phyloP scores from a whole-genome alignment of 768 basidiomycete genomes.

The Porpolomopsis calyptriformis region DNA sequence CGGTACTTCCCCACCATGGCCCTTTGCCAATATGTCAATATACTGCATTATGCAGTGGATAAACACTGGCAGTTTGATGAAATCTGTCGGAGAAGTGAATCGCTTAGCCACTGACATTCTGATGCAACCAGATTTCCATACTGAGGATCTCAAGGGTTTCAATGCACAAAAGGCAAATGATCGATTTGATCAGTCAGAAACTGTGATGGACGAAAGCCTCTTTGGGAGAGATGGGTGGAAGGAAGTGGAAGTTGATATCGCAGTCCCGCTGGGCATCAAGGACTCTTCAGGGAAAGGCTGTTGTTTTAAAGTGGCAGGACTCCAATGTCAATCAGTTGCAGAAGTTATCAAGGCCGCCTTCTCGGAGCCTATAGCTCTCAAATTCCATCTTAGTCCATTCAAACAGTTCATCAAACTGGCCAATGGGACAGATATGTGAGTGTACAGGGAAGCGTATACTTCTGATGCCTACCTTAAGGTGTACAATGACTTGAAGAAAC shows the following conservation, averaged over 20 bases:
- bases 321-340: conserved; percentile 18
- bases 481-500: conserved; percentile 13
- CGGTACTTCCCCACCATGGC: conserved; percentile 1
- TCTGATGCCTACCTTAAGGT: conserved; percentile 11
- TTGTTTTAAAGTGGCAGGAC: conserved; percentile 17
- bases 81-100: conserved; percentile 3
- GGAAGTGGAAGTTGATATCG: conserved; percentile 9
- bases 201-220: not conserved
- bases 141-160: conserved; percentile 10
- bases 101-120: conserved; percentile 12
- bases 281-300: conserved; percentile 7
- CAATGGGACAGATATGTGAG: conserved; percentile 12
- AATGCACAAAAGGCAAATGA: conserved; percentile 13
- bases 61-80: conserved; percentile 6
- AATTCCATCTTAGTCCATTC: conserved; percentile 18
- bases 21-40: conserved; percentile 24
- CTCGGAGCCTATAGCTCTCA: not conserved
- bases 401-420: conserved; percentile 16
- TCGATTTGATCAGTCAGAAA: conserved; percentile 9
- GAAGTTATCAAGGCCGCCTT: conserved; percentile 19
- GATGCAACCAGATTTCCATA: conserved; percentile 11
- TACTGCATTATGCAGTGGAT: conserved; percentile 13
- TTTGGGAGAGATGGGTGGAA: conserved; percentile 10
- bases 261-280: conserved; percentile 11
- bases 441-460: conserved; percentile 13